Conservation (phyloP, 495 filamentous ascomycete genomes). For the Achaetomiella virescens region DNA sequence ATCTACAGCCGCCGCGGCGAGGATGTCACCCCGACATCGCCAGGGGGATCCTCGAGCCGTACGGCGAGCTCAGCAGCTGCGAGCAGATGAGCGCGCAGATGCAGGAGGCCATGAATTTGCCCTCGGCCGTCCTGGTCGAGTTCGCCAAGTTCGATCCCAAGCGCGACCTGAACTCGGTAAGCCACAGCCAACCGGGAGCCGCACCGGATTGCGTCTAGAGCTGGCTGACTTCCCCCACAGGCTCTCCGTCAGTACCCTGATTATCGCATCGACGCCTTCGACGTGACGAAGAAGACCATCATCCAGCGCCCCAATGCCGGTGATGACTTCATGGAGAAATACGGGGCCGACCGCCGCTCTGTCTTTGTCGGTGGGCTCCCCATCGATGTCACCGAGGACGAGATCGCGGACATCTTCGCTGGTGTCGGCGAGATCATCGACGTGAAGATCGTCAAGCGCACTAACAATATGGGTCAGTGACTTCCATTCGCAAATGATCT, state of each 20-base stretch:
- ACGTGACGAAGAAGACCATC: constrained; percentile 25
- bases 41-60: constrained; percentile 31
- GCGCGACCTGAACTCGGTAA: constrained; percentile 37
- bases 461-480: constrained; percentile 24
- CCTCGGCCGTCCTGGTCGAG: constrained; percentile 45
- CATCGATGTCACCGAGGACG: constrained; percentile 27
- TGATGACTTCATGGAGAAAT: constrained; percentile 31
- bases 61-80: constrained; percentile 34
- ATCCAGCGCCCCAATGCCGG: constrained; percentile 21
- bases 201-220: constrained; percentile 9
- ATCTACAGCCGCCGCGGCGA: constrained; percentile 39
- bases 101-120: constrained; percentile 26
- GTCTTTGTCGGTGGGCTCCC: constrained; percentile 50
- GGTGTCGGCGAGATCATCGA: constrained; percentile 37
- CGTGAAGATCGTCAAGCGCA: constrained; percentile 34
- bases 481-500: background rate
- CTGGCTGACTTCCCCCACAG: constrained; percentile 16
- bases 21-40: constrained; percentile 40
- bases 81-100: constrained; percentile 24
- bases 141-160: constrained; percentile 42
- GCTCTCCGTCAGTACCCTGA: constrained; percentile 23
- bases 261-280: constrained; percentile 30
- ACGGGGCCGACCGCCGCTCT: constrained; percentile 44
- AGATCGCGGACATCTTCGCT: constrained; percentile 34
- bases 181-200: constrained; percentile 5